Evolutionary conservation across 306 rosid species (phyloP), one percentile per base, ranked within the genome.

Genomic region (Castanea crenata): DNA sequence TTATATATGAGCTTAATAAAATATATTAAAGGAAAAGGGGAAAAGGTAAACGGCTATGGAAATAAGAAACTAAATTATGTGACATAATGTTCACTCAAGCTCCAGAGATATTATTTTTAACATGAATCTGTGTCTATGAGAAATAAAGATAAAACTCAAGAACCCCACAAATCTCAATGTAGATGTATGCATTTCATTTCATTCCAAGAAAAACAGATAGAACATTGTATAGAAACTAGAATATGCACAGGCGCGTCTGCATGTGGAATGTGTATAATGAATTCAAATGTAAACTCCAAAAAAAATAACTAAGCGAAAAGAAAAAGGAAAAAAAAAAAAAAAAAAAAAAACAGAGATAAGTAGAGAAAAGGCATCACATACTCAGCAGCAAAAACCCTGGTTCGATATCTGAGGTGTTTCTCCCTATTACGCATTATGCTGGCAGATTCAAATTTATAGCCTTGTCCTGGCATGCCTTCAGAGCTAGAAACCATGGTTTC

Each of bases 381-480:
- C 99, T 95, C 98, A 27, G 99, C 99, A 57, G 98, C 98, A 87
- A 95, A 95, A 77, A 89, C 94, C 84, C 99, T 86, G 76, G 99
- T 95, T 80, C 93, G 89, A 82, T 95, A 91, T 95, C 99, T 91
- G 79, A 92, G 98, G 88, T 92, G 95, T 84, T 89, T 91, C 61
- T 95, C 97, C 84, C 97, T 90, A 75, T 88, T 91, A 35, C 84
- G 54, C 44, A 84, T 70, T 76, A 80, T 83, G 55, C 51, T 79
- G 63, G 92, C 83, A 81, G 88, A 69, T 79, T 91, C 90, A 79
- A 90, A 73, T 31, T 75, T 70, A 88, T 85, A 73, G 59, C 83
- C 85, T 44, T 64, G 79, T 29, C 51, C 61, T 58, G 83, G 84
- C 46, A 55, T 16, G 32, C 77, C 79, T 71, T 73, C 84, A 64